A percentile compares a stretch with the other conserved stretches of the same genome.
Evolutionary conservation across 768 basidiomycete genomes (phyloP).

Genomic region (Lenzites betulinus): DNA sequence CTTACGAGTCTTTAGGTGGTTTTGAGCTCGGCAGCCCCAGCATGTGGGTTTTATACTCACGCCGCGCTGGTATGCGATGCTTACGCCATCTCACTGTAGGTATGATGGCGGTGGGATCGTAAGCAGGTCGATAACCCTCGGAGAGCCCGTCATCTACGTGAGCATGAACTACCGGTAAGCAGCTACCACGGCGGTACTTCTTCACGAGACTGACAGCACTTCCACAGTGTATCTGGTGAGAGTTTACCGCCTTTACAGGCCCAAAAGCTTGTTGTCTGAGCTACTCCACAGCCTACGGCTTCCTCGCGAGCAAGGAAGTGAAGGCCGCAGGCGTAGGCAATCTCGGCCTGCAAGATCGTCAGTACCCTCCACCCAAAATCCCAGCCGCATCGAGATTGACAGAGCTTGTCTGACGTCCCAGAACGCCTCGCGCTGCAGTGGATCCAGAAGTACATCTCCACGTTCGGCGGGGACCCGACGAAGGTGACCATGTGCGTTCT

Average conservation of each 20-base stretch:
- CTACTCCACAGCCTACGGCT: slow-evolving; percentile 38
- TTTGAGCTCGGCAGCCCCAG: slow-evolving; percentile 42
- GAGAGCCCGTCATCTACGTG: slow-evolving; percentile 51
- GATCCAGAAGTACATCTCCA: slow-evolving; percentile 43
- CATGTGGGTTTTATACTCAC: not conserved
- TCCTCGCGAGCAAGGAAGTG: slow-evolving; percentile 44
- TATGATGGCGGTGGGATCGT: slow-evolving; percentile 50
- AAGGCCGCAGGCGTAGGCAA: slow-evolving; percentile 44
- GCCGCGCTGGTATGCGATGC: not conserved
- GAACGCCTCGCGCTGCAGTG: slow-evolving; percentile 46
- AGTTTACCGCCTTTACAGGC: no score
- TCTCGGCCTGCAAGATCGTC: slow-evolving; percentile 54
- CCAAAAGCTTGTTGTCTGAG: not conserved
- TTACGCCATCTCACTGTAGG: slow-evolving; percentile 22
- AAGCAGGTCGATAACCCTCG: slow-evolving; percentile 43
- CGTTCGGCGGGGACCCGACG: slow-evolving; percentile 47
- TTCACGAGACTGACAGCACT: not conserved
- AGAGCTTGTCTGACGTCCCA: slow-evolving; percentile 1
- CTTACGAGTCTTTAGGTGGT: slow-evolving; percentile 35
- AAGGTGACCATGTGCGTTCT: slow-evolving; percentile 44
- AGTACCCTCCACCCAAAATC: slow-evolving; percentile 10
- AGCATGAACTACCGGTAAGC: slow-evolving; percentile 54
- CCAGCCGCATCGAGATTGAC: not conserved
- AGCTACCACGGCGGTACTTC: not conserved
- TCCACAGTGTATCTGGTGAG: slow-evolving; percentile 11